Evolutionary conservation across 2,329 filamentous ascomycete species (phyloP).

Genomic region (Venturia pyrina): DNA sequence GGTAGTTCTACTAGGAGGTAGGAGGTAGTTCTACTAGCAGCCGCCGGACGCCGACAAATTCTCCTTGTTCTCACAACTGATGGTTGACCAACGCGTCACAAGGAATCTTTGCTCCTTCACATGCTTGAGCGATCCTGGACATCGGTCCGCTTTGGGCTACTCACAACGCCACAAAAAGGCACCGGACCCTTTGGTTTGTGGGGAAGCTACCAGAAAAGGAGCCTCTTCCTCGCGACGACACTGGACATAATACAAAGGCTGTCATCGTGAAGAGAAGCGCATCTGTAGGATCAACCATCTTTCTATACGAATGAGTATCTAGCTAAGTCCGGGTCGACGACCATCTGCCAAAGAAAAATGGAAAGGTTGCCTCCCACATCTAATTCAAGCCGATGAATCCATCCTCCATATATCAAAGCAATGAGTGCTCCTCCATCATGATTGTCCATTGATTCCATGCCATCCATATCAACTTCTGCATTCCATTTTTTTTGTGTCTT

Average conservation of each 20-base stretch:
- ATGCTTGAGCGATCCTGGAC: not conserved
- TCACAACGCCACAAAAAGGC: not conserved
- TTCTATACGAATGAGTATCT: not conserved
- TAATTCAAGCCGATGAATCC: conserved; percentile 7
- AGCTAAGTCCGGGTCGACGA: not conserved
- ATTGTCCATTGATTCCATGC: not conserved
- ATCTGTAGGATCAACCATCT: not conserved
- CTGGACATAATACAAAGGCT: not conserved
- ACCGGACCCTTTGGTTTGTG: not conserved
- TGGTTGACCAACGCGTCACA: not conserved
- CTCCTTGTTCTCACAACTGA: too few relatives aligned
- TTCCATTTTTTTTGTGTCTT: not conserved
- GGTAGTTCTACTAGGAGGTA: too few relatives aligned
- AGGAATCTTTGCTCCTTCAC: not conserved
- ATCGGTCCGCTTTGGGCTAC: not conserved
- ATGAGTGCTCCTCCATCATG: not conserved
- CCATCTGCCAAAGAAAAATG: conserved; percentile 5
- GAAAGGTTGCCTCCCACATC: not conserved
- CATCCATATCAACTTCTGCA: not conserved
- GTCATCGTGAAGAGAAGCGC: not conserved
- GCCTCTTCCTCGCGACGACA: not conserved
- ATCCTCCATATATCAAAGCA: conserved; percentile 6
- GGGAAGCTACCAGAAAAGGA: not conserved
- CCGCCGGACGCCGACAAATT: too few relatives aligned
- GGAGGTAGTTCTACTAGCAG: too few relatives aligned